phyloP scores from a whole-genome alignment of 1,139 yeast genomes.

The Saccharomyces hybrid region DNA sequence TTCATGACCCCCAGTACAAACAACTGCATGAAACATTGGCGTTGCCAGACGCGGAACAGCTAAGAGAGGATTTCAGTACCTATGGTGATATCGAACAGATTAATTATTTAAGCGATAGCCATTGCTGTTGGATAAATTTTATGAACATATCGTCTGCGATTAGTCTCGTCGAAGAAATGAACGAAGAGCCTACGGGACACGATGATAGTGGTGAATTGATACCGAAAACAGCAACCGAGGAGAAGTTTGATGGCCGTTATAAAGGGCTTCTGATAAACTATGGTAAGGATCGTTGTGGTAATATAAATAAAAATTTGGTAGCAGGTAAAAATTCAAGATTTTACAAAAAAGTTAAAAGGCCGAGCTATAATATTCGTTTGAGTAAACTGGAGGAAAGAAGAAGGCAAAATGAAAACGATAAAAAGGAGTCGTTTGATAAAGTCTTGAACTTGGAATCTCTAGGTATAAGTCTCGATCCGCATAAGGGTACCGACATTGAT shows the following conservation, averaged over 20 bases:
- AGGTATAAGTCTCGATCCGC: slow-evolving; percentile 18
- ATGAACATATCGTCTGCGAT: slow-evolving; percentile 73
- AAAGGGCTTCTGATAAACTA: slow-evolving; percentile 54
- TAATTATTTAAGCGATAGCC: slow-evolving; percentile 63
- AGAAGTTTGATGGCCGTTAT: slow-evolving; percentile 42
- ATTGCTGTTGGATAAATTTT: slow-evolving; percentile 75
- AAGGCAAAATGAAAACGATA: slow-evolving; percentile 17
- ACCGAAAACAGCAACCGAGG: slow-evolving; percentile 20
- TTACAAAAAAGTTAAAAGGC: slow-evolving; percentile 39
- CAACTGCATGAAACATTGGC: slow-evolving; percentile 21
- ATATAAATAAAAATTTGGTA: slow-evolving; percentile 36
- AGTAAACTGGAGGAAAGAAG: slow-evolving; percentile 26
- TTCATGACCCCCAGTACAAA: slow-evolving; percentile 27
- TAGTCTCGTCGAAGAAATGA: slow-evolving; percentile 60
- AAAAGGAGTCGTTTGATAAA: slow-evolving; percentile 8
- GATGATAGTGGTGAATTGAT: slow-evolving; percentile 22
- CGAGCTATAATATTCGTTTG: slow-evolving; percentile 22
- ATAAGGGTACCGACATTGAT: background rate
- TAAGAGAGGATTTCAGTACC: slow-evolving; percentile 55
- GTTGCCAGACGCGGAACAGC: slow-evolving; percentile 42
- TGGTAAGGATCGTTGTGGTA: slow-evolving; percentile 82
- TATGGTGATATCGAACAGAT: slow-evolving; percentile 81
- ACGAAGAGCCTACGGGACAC: slow-evolving; percentile 5
- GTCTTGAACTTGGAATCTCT: slow-evolving; percentile 18
- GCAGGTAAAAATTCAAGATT: slow-evolving; percentile 27